phyloP scores from a whole-genome alignment of 805 yeast species.

The Zygosaccharomyces pseudorouxii region DNA sequence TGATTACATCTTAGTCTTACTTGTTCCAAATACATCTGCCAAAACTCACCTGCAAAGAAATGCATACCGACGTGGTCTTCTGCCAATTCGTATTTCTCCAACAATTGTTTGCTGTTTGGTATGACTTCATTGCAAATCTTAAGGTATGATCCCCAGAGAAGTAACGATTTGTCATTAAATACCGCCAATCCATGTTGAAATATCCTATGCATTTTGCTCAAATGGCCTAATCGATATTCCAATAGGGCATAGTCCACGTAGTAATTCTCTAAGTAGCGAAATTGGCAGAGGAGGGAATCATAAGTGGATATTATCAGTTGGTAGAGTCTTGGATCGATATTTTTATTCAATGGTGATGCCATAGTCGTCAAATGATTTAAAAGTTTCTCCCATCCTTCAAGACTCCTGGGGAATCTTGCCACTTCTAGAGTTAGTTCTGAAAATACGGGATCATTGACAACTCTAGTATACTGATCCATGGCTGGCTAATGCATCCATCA shows the following conservation, averaged over 20 bases:
- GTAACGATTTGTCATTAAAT: slow-evolving; percentile 30
- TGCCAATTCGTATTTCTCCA: slow-evolving; percentile 31
- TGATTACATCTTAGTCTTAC: slow-evolving; percentile 22
- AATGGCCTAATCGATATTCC: slow-evolving; percentile 32
- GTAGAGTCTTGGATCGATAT: slow-evolving; percentile 18
- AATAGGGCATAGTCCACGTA: slow-evolving; percentile 34
- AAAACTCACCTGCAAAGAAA: slow-evolving; percentile 34
- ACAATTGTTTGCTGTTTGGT: slow-evolving; percentile 21
- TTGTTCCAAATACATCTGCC: slow-evolving; percentile 34
- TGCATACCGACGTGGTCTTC: slow-evolving; percentile 33
- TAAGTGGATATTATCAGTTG: slow-evolving; percentile 26
- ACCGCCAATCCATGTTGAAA: slow-evolving; percentile 23
- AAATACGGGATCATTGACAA: slow-evolving; percentile 23
- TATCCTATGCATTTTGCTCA: slow-evolving; percentile 24
- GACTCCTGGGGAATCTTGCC: slow-evolving; percentile 25
- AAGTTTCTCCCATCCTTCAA: slow-evolving; percentile 32
- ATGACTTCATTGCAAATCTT: slow-evolving; percentile 30
- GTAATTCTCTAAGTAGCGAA: slow-evolving; percentile 35
- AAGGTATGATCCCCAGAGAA: slow-evolving; percentile 33
- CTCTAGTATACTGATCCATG: slow-evolving; percentile 24
- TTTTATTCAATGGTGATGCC: slow-evolving; percentile 29
- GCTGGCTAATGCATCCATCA: background rate
- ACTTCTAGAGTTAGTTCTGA: slow-evolving; percentile 25
- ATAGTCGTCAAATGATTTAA: slow-evolving; percentile 23
- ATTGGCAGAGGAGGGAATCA: slow-evolving; percentile 27